phyloP scores from a whole-genome alignment of 140 eudicot genomes.

The Oenanthe javanica region DNA sequence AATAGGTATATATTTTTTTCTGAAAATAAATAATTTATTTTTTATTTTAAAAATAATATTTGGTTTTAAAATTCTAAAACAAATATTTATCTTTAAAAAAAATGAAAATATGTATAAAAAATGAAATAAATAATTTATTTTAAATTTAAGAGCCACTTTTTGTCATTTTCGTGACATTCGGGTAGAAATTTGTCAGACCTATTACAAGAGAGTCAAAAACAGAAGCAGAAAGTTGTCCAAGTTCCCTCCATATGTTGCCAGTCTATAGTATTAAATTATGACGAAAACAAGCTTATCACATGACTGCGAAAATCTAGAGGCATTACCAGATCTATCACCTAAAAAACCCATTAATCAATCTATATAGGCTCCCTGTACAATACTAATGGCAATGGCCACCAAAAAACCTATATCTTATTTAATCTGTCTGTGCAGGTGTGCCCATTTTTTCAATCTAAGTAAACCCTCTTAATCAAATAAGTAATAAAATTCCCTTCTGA shows the following conservation, averaged over 20 bases:
- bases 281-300: neutral
- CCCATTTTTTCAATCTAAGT: neutral
- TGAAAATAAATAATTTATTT: too few species aligned
- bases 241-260: neutral
- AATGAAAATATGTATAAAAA: too few species aligned
- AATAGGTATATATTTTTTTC: too few species aligned
- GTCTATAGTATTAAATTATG: neutral
- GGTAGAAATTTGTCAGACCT: too few species aligned
- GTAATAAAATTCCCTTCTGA: conserved; percentile 4
- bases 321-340: neutral
- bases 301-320: neutral
- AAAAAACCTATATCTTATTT: neutral
- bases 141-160: too few species aligned
- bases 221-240: neutral
- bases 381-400: neutral
- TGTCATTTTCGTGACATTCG: too few species aligned
- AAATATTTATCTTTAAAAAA: too few species aligned
- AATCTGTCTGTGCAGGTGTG: neutral
- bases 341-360: neutral
- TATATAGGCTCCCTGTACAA: conserved; percentile 11
- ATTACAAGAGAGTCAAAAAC: too few species aligned
- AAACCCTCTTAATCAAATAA: neutral
- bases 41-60: too few species aligned
- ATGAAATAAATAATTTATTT: too few species aligned
- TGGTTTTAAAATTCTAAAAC: too few species aligned